Percentiles rank a stretch among this genome's conserved stretches.
Evolutionary conservation across 768 basidiomycete species (phyloP).

Genomic region (Ephemerocybe angulata): DNA sequence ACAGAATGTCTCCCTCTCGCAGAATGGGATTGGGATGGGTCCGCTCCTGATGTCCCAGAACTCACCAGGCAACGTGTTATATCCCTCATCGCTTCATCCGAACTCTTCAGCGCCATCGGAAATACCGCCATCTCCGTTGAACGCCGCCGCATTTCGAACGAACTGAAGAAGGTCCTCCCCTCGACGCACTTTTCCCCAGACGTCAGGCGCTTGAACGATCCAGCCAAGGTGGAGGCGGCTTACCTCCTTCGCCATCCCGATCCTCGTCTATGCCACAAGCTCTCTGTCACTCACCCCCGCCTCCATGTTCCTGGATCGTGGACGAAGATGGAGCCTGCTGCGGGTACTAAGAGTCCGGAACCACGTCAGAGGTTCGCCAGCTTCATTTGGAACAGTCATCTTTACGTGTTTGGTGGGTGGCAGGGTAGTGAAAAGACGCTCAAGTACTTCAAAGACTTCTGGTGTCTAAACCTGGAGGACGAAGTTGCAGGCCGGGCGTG

Average conservation of each 20-base stretch:
- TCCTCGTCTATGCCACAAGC: slow-evolving; percentile 15
- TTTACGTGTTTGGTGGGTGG: slow-evolving; percentile 29
- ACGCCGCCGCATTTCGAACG: slow-evolving; percentile 20
- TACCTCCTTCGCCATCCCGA: slow-evolving; percentile 27
- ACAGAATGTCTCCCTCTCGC: background rate
- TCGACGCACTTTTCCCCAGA: slow-evolving; percentile 12
- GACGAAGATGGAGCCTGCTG: slow-evolving; percentile 22
- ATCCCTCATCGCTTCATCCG: slow-evolving; percentile 19
- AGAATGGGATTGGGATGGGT: slow-evolving; percentile 13
- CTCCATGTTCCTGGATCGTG: slow-evolving; percentile 36
- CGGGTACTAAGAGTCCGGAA: slow-evolving; percentile 6
- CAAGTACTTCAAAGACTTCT: slow-evolving; percentile 26
- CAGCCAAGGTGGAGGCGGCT: slow-evolving; percentile 1
- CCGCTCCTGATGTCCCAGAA: slow-evolving; percentile 23
- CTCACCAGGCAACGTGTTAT: slow-evolving; percentile 23
- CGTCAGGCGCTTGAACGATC: slow-evolving; percentile 5
- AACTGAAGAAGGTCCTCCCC: slow-evolving; percentile 12
- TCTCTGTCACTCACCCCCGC: slow-evolving; percentile 12
- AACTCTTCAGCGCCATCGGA: slow-evolving; percentile 26
- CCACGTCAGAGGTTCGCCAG: slow-evolving; percentile 19
- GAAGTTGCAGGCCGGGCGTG: slow-evolving; percentile 17
- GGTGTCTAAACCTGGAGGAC: slow-evolving; percentile 23
- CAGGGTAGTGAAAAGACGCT: slow-evolving; percentile 11
- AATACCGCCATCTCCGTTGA: slow-evolving; percentile 31
- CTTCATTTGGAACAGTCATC: slow-evolving; percentile 28